phyloP scores from a whole-genome alignment of 2,329 filamentous ascomycete species.

The Mycosphaerella sp. region DNA sequence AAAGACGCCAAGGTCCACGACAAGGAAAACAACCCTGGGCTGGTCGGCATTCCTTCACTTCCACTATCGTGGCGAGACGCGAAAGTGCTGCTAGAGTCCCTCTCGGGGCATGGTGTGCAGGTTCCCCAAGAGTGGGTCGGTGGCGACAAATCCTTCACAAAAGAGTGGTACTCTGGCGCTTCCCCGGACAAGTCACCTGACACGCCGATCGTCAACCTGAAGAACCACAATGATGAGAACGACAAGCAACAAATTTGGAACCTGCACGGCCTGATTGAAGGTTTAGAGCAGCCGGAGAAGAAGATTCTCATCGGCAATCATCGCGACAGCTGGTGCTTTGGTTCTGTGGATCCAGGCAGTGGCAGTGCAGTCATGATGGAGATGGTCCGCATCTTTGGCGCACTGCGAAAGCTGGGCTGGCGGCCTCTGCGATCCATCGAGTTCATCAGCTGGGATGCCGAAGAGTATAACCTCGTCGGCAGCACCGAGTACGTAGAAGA shows the following conservation, averaged over 20 bases:
- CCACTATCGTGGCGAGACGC: conserved; percentile 88
- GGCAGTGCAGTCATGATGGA: conserved; percentile 91
- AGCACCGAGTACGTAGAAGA: conserved; percentile 94
- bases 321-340: conserved; percentile 87
- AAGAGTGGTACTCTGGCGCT: conserved; percentile 74
- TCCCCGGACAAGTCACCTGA: conserved; percentile 2
- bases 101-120: conserved; percentile 67
- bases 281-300: conserved; percentile 77
- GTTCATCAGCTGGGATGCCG: conserved; percentile 94
- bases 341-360: conserved; percentile 76
- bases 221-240: conserved; percentile 80
- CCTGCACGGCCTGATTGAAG: conserved; percentile 73
- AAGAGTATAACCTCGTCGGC: conserved; percentile 87
- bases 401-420: conserved; percentile 73
- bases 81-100: conserved; percentile 64
- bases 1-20: conserved; percentile 59
- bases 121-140: conserved; percentile 66
- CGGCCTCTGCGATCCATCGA: conserved; percentile 87
- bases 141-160: conserved; percentile 57
- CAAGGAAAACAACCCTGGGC: conserved; percentile 61
- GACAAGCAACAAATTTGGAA: conserved; percentile 86
- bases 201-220: conserved; percentile 65
- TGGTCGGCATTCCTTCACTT: conserved; percentile 80
- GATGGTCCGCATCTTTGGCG: conserved; percentile 75
- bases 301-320: conserved; percentile 88